A percentile compares a stretch with the other conserved stretches of the same genome.
These are phyloP conservation scores for Fonsecaea multimorphosa DNA, from an alignment of 2,329 filamentous ascomycete genomes.

Conservation along the genomic window DNA sequence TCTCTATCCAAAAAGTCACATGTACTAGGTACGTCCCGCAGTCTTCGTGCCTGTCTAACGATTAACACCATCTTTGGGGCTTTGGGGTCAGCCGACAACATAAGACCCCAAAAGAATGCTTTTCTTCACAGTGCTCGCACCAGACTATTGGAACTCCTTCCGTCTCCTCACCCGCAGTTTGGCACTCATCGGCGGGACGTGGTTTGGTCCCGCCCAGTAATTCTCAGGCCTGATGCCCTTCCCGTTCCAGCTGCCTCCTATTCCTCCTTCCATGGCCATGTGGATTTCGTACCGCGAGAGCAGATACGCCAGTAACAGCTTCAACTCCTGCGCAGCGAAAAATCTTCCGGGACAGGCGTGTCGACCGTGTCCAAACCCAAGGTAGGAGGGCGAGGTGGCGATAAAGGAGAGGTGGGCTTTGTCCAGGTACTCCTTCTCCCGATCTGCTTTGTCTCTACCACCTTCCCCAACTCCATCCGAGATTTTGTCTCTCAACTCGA, in stretches of 20 bases:
- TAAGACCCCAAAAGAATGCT: not conserved
- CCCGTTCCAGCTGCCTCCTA: slow-evolving; percentile 23
- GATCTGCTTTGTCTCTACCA: slow-evolving; percentile 20
- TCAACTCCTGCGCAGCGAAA: slow-evolving; percentile 41
- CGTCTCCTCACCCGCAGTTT: slow-evolving; percentile 29
- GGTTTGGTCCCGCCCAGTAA: slow-evolving; percentile 27
- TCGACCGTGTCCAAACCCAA: slow-evolving; percentile 65
- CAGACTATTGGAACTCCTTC: slow-evolving; percentile 16
- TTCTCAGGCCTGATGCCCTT: slow-evolving; percentile 22
- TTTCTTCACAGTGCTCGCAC: not conserved
- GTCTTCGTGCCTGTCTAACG: not conserved
- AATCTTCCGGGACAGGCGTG: slow-evolving; percentile 50
- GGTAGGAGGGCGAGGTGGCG: slow-evolving; percentile 58
- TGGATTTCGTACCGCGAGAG: slow-evolving; percentile 43
- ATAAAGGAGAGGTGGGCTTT: slow-evolving; percentile 48
- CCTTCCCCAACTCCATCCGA: not conserved
- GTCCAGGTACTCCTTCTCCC: slow-evolving; percentile 35
- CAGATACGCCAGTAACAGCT: slow-evolving; percentile 42
- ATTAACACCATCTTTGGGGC: not conserved
- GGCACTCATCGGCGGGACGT: slow-evolving; percentile 27
- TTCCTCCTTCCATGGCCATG: slow-evolving; percentile 20
- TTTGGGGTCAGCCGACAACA: not conserved
- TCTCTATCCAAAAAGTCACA: not conserved
- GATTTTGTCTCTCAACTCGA: slow-evolving; percentile 47
- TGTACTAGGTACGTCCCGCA: not conserved